Evolutionary conservation across 106 monocot species (phyloP), one percentile per base, ranked within the genome.

Genomic region (Posidonia australis): DNA sequence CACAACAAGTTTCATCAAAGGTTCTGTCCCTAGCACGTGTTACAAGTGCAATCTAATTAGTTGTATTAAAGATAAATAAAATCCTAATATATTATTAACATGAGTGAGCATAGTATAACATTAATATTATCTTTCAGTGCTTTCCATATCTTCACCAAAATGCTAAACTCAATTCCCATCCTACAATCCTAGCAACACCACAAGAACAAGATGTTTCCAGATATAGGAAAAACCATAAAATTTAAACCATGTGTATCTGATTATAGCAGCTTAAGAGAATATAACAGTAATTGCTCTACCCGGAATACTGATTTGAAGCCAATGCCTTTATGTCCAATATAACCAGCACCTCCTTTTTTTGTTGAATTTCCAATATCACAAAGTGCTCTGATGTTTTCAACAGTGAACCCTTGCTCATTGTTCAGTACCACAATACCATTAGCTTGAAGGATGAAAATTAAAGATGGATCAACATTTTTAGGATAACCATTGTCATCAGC

Each of bases 241-340:
- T n/a, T 19, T 25, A 25, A 13, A 24, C 23, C 21, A 62, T 43
- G 22, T 31, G 21, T 62, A 1, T 20, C 20, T 14, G 3, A 67
- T 18, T 21, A 69, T 13, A 55, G 43, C 17, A 17, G 24, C 6
- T 1, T 13, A 57, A 44, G 43, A 56, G 58, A 23, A 48, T 22
- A 30, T 31, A 5, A 54, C n/a, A n/a, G n/a, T 42, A 64, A 32
- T 21, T 51, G 24, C n/a, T 65, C 17, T 82, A 96, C 98, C 91
- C 98, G 80, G 65, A 98, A 98, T 53, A 98, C 98, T 56, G 98
- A 98, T 74, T 98, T 98, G 73, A 98, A 98, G 16, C 98, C 98
- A 64, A 98, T 98, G 74, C 98, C 98, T 77, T 91, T 98, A 45
- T 85, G 72, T 32, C 98, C 98, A 62, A 98, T 98, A 70, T 98